Evolutionary conservation across 2,329 filamentous ascomycete genomes (phyloP).

Genomic region (Geosmithia putterillii): DNA sequence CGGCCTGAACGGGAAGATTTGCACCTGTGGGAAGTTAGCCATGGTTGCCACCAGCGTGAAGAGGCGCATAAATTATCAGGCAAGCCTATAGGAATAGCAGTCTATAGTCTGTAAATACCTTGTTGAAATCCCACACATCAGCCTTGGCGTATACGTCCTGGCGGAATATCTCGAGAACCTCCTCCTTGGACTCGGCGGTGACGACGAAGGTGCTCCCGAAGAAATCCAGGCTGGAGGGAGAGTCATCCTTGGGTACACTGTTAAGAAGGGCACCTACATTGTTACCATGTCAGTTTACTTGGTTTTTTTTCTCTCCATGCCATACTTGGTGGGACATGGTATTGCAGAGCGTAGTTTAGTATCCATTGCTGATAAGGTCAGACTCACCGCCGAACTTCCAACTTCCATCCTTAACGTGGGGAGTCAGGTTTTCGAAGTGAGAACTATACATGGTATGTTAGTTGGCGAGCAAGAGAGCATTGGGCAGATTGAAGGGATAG

Average conservation of each 20-base stretch:
- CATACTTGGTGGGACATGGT: no score
- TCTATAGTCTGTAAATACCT: slow-evolving; percentile 35
- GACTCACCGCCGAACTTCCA: slow-evolving; percentile 52
- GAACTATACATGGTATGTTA: slow-evolving; percentile 7
- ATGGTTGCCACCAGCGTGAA: no score
- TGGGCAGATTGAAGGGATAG: not conserved
- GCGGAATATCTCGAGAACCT: slow-evolving; percentile 53
- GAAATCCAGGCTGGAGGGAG: slow-evolving; percentile 50
- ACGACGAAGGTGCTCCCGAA: slow-evolving; percentile 61
- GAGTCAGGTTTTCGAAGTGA: slow-evolving; percentile 46
- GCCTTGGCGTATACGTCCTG: slow-evolving; percentile 59
- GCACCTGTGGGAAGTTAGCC: slow-evolving; percentile 17
- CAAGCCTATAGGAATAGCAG: not conserved
- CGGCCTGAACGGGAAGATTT: slow-evolving; percentile 37
- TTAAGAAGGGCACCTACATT: slow-evolving; percentile 53
- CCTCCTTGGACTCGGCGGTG: slow-evolving; percentile 54
- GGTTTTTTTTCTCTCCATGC: not conserved
- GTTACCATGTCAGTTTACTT: not conserved
- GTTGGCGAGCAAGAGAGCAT: not conserved
- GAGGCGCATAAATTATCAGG: not conserved
- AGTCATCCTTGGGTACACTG: slow-evolving; percentile 49
- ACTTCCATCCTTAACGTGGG: slow-evolving; percentile 38
- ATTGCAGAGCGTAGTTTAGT: no score
- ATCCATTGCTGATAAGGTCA: not conserved
- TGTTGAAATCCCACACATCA: slow-evolving; percentile 73